Evolutionary conservation across 2,329 filamentous ascomycete species (phyloP), one percentile per base, ranked within the genome.

Genomic region (Teratosphaeria epicoccoides): DNA sequence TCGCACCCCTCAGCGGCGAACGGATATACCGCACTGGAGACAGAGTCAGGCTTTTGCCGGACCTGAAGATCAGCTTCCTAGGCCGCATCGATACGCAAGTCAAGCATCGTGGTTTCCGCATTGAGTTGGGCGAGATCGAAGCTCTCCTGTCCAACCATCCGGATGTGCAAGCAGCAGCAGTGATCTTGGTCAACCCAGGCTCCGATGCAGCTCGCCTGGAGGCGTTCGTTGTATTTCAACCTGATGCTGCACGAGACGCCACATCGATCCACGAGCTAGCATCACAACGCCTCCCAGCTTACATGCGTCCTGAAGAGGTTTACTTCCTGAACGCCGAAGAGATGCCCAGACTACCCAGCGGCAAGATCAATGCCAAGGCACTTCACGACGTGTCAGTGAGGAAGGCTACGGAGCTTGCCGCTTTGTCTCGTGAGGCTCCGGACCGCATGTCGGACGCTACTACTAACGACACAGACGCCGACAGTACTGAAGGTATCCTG

Each of bases 91-190:
- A 96, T 65, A 79, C 83, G 56, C 90, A 96, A 66, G 86, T 96
- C 71, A 97, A 96, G 73, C 89, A 96, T 56, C 84, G 91, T 53
- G 90, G 90, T 1, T 95, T 95, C 75, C 79, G 90, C 53, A 94
- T 96, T 58, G 91, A 96, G 70, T 81, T 96, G 33, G 85, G 84
- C 57, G 91, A 96, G 58, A 95, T 96, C 58, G 89, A 96, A 68
- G 84, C 76, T 46, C 83, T 91, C 65, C 71, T 95, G 43, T 84
- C 80, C 49, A 77, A 81, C 33, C 79, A 86, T 70, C 80, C 79
- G 0, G 71, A 91, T 33, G 78, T 95, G 10, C 78, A 87, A 46
- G 89, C 59, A 12, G 59, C 58, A 17, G 59, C 59, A 10, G 59
- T 62, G 28, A 61, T 62, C 23, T 46, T 62, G 28, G 56, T 56